Percentiles rank a stretch among this genome's conserved stretches.
These are phyloP conservation scores for Aphanomyces invadans DNA, from an alignment of 352 stramenopile genomes.

Conservation along the genomic window DNA sequence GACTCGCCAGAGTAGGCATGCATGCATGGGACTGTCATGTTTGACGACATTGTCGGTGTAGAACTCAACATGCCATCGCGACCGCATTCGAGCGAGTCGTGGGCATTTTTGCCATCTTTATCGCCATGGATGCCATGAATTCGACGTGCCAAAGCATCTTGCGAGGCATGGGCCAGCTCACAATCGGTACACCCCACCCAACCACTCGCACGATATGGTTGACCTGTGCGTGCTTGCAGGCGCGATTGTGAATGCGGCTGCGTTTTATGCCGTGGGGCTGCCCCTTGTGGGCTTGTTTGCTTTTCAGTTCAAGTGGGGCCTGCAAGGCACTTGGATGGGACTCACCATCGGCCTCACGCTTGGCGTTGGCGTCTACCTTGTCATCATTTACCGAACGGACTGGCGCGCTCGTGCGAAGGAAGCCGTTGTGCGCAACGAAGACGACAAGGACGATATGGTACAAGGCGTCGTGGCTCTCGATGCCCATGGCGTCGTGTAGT, in stretches of 20 bases:
- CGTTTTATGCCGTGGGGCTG: conserved; percentile 68
- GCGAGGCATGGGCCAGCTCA: conserved; percentile 52
- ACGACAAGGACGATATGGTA: neutral
- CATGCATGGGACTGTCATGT: too few species aligned
- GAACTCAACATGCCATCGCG: neutral
- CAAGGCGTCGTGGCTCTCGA: too few species aligned
- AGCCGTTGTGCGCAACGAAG: conserved; percentile 3
- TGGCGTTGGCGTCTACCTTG: conserved; percentile 42
- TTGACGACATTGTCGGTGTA: conserved; percentile 28
- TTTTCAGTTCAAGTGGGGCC: conserved; percentile 36
- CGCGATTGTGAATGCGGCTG: conserved; percentile 52
- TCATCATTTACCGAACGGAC: conserved; percentile 11
- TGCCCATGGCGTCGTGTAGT: too few species aligned
- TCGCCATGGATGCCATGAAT: conserved; percentile 44
- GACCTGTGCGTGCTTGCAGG: conserved; percentile 42
- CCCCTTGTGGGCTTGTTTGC: conserved; percentile 50
- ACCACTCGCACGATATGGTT: conserved; percentile 29
- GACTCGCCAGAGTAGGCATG: conserved; percentile 25
- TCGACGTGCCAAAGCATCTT: conserved; percentile 53
- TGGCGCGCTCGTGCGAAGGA: conserved; percentile 3
- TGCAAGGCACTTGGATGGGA: conserved; percentile 49
- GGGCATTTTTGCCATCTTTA: conserved; percentile 27
- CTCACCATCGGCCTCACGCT: conserved; percentile 43
- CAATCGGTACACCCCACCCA: conserved; percentile 30
- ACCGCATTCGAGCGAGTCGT: conserved; percentile 26